Evolutionary conservation across 192 early-diverging fungal species (phyloP).

Genomic region (Dimargaris cristalligena): DNA sequence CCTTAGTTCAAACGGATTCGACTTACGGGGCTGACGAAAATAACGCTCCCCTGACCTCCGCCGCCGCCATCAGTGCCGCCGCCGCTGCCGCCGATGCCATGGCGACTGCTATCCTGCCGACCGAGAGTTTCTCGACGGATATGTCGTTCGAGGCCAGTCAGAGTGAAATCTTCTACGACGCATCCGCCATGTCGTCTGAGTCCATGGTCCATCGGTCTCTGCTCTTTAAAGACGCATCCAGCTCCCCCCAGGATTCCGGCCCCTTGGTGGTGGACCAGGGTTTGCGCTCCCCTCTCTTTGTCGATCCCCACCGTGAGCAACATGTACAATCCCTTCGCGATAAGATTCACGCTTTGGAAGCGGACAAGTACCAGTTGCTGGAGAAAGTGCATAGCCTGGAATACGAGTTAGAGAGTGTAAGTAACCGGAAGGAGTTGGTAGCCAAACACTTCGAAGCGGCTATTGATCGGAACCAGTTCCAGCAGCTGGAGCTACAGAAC

Average conservation of each 20-base stretch:
- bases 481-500: background rate
- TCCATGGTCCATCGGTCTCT: background rate
- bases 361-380: background rate
- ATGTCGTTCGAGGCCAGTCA: background rate
- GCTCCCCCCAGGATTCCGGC: background rate
- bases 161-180: conserved; percentile 5
- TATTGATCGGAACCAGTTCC: conserved; percentile 7
- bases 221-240: too few relatives aligned
- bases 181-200: background rate
- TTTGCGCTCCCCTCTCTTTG: background rate
- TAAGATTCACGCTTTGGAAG: background rate
- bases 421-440: conserved; percentile 5
- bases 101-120: background rate
- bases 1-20: background rate
- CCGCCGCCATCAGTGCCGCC: background rate
- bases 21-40: background rate
- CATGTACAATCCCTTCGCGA: background rate
- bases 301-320: background rate
- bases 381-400: background rate
- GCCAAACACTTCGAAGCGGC: conserved; percentile 8
- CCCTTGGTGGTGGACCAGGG: background rate
- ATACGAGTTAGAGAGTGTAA: conserved; percentile 1
- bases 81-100: too few relatives aligned
- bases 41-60: background rate
- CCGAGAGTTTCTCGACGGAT: background rate